These are phyloP conservation scores for Echinosophora koreensis DNA, from an alignment of 306 rosid species.

Conservation along the genomic window DNA sequence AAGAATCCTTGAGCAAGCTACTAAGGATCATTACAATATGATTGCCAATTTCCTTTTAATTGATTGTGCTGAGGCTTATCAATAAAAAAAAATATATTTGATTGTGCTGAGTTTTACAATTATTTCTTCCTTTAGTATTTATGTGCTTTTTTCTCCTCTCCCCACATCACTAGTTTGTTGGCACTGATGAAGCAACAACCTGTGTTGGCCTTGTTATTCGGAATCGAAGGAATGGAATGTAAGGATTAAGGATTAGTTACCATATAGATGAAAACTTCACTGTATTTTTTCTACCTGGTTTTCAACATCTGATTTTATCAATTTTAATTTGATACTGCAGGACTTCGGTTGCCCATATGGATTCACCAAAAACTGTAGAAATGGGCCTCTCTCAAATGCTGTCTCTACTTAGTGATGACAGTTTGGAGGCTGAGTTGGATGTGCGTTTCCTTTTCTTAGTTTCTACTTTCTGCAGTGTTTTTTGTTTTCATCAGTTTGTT, in stretches of 20 bases:
- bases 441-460: conserved; percentile 51
- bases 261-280: background rate
- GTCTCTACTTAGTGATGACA: conserved; percentile 52
- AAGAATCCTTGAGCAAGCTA: background rate
- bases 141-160: conserved; percentile 29
- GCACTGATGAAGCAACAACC: conserved; percentile 98
- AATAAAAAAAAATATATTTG: background rate
- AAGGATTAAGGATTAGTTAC: conserved; percentile 46
- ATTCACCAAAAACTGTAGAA: conserved; percentile 78
- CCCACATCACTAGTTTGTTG: conserved; percentile 64
- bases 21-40: background rate
- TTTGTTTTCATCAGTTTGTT: conserved; percentile 1
- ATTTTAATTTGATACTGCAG: conserved; percentile 49
- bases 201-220: conserved; percentile 85
- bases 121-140: conserved; percentile 2
- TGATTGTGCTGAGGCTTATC: background rate
- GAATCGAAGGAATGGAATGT: conserved; percentile 76
- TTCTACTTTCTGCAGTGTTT: conserved; percentile 5
- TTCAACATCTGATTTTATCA: conserved; percentile 17
- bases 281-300: conserved; percentile 19
- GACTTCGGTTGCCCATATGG: conserved; percentile 86
- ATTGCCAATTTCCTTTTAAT: conserved; percentile 24
- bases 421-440: conserved; percentile 65
- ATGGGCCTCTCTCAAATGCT: conserved; percentile 84
- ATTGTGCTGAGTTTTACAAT: background rate